Base-by-base conservation (phyloP, 805 yeast genomes). In the Yamadazyma sp. region DNA sequence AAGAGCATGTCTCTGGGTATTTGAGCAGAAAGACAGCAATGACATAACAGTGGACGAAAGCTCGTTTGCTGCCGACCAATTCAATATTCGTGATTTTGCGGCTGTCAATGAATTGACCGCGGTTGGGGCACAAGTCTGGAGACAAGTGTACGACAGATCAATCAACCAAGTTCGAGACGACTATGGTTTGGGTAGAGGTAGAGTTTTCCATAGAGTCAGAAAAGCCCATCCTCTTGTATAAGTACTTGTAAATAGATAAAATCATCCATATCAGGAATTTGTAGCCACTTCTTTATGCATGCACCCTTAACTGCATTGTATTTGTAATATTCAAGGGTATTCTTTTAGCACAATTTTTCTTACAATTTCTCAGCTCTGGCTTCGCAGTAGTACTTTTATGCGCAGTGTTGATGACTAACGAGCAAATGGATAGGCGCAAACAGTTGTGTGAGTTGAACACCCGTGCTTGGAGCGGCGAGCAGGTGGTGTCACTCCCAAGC, bases 111-210 rank as follows among this genome's bases (percentile, higher is more conserved):
- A 68, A 3, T 72, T 93, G 48, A 65, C 67, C n/a, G 78, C 97
- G 1, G 78, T 90, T 32, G 97, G 98, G 18, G 96, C 95, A 2
- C 95, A 88, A 58, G 72, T 87, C 31, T 91, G 95, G 91, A 80
- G 98, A 72, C 79, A 82, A 48, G 68, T 62, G 28, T 91, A 83
- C 79, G 98, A 93, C 61, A 67, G 85, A 50, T 77, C 82, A 50
- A 84, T 86, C 29, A 73, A 72, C 20, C 58, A 56, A 3, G 82
- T 90, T 18, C 80, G 98, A 60, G 75, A 71, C 46, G 60, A 73
- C 55, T 86, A 84, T 56, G 91, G 88, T 3, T 70, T 91, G 44
- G 82, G 80, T 13, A 59, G 67, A 43, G 97, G 96, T 35, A 72
- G 79, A 48, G 86, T 91, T 5, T 91, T 77, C 68, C 77, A 78